Conservation (phyloP, 129 eudicot species). For the Flaveria trinervia region DNA sequence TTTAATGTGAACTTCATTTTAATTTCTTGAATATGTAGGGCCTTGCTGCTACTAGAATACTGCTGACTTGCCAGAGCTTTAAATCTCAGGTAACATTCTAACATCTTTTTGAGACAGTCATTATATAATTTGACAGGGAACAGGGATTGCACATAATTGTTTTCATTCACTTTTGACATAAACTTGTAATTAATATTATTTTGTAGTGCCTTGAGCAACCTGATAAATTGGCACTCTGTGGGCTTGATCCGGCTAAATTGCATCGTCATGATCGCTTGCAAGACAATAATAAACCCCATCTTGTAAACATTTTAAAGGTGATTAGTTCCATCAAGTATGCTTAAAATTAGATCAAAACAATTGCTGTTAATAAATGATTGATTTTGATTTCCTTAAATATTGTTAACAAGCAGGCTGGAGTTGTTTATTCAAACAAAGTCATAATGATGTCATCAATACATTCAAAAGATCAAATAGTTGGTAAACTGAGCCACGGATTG, state of each 20-base stretch:
- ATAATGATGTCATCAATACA: constrained; percentile 52
- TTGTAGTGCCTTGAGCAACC: constrained; percentile 67
- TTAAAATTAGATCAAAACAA: not conserved
- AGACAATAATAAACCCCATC: constrained; percentile 55
- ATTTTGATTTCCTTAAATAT: constrained; percentile 4
- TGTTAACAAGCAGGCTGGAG: constrained; percentile 55
- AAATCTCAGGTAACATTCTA: constrained; percentile 49
- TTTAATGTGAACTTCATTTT: not conserved
- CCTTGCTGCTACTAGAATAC: constrained; percentile 52
- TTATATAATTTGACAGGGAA: not conserved
- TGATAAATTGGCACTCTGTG: constrained; percentile 66
- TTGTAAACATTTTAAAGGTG: constrained; percentile 68
- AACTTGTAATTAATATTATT: not conserved
- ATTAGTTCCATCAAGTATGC: not conserved
- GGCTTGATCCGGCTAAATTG: constrained; percentile 66
- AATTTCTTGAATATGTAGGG: constrained; percentile 43
- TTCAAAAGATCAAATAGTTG: constrained; percentile 45
- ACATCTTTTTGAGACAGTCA: not conserved
- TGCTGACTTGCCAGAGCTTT: constrained; percentile 63
- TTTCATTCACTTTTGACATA: not conserved
- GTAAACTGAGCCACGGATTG: constrained; percentile 48
- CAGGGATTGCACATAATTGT: not conserved
- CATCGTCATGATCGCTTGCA: constrained; percentile 69
- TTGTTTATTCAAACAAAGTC: constrained; percentile 65
- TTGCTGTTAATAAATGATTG: not conserved